Conservation (phyloP, 495 filamentous ascomycete genomes). For the Echria macrotheca region DNA sequence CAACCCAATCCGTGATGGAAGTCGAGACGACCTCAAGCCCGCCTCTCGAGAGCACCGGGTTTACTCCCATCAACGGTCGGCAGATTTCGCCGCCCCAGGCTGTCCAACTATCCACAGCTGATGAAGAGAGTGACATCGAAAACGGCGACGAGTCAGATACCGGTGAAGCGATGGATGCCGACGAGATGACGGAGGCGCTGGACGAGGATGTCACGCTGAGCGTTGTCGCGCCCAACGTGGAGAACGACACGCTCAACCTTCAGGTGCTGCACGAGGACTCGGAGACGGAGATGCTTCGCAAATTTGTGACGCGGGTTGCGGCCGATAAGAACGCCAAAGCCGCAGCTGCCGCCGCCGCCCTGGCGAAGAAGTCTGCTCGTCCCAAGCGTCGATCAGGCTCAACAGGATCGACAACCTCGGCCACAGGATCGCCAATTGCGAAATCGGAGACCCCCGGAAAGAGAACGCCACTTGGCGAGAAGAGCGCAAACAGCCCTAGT, state of each 20-base stretch:
- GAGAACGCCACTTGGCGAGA: conserved; percentile 32
- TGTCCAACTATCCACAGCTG: not conserved
- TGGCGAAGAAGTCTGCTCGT: conserved; percentile 15
- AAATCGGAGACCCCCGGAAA: conserved; percentile 27
- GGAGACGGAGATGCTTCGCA: conserved; percentile 41
- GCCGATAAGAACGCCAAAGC: conserved; percentile 39
- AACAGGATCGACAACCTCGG: conserved; percentile 17
- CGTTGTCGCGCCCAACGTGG: conserved; percentile 4
- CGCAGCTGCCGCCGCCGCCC: conserved; percentile 26
- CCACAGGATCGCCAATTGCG: conserved; percentile 25
- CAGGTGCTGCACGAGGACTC: conserved; percentile 28
- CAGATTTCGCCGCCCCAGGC: conserved; percentile 15
- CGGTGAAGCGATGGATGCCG: conserved; percentile 13
- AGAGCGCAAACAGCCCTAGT: conserved; percentile 35
- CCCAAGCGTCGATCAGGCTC: conserved; percentile 24
- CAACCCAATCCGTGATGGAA: too few species aligned
- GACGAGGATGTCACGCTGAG: conserved; percentile 18
- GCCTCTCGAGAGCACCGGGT: conserved; percentile 16
- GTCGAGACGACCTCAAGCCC: not conserved
- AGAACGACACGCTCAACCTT: conserved; percentile 24
- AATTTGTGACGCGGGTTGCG: conserved; percentile 41
- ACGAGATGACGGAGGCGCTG: conserved; percentile 13
- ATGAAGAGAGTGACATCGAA: conserved; percentile 14
- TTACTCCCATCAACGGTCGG: conserved; percentile 29
- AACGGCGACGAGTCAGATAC: conserved; percentile 19